phyloP scores from a whole-genome alignment of 2,329 filamentous ascomycete species.

The Geosmithia morbida region DNA sequence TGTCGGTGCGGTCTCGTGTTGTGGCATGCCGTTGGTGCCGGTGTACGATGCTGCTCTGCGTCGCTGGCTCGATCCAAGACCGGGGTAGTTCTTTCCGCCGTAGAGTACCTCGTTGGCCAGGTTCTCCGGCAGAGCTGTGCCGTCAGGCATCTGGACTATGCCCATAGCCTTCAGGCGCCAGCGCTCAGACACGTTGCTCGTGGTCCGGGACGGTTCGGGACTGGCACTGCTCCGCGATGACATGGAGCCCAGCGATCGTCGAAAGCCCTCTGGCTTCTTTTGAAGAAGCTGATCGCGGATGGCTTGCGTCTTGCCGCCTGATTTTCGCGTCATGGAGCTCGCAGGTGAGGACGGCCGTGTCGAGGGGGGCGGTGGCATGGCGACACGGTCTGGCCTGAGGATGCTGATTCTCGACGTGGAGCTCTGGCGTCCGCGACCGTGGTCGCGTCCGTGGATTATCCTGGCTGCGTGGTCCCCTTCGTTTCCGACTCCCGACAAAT shows the following conservation, averaged over 20 bases:
- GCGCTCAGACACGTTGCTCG: slow-evolving; percentile 24
- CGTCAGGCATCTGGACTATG: slow-evolving; percentile 36
- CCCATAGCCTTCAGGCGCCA: slow-evolving; percentile 35
- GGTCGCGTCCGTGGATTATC: slow-evolving; percentile 13
- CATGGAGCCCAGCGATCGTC: slow-evolving; percentile 22
- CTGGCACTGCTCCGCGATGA: slow-evolving; percentile 11
- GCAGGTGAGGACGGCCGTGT: neutral
- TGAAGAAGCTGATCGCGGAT: slow-evolving; percentile 18
- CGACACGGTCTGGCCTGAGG: no score
- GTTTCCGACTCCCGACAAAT: slow-evolving; percentile 23
- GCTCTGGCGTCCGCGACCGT: neutral
- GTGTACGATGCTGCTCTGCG: slow-evolving; percentile 1
- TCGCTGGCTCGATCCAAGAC: slow-evolving; percentile 3
- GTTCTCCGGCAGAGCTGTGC: slow-evolving; percentile 36
- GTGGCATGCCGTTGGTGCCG: neutral
- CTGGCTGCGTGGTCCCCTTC: slow-evolving; percentile 18
- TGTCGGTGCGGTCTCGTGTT: neutral
- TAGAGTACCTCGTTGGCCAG: slow-evolving; percentile 29
- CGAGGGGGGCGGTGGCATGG: neutral
- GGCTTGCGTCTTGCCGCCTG: slow-evolving; percentile 17
- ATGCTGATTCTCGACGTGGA: slow-evolving; percentile 4
- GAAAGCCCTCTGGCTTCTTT: slow-evolving; percentile 15
- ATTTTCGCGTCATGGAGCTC: neutral
- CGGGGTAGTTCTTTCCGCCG: slow-evolving; percentile 21
- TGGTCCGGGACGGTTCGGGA: slow-evolving; percentile 8